Conservation (phyloP, 2,329 filamentous ascomycete species). For the Cordyceps militaris region DNA sequence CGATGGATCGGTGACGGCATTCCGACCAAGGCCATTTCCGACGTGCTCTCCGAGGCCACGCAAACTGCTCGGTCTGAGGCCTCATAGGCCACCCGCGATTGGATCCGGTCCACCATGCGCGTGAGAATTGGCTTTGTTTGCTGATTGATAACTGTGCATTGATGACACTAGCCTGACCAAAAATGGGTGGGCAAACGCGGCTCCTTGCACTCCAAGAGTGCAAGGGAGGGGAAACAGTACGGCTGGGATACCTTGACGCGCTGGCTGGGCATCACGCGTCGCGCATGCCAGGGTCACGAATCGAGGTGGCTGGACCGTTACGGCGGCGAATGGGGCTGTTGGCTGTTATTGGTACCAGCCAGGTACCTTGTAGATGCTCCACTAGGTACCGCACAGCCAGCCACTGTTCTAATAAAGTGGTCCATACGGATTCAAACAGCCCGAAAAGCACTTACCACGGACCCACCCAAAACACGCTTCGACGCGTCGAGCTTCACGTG, state of each 20-base stretch:
- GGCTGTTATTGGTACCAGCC: slow-evolving; percentile 14
- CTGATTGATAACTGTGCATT: slow-evolving; percentile 26
- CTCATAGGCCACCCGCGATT: slow-evolving; percentile 12
- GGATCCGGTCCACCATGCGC: slow-evolving; percentile 18
- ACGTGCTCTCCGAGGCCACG: slow-evolving; percentile 19
- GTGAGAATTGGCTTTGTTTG: slow-evolving; percentile 19
- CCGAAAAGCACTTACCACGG: background rate
- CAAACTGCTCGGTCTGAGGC: slow-evolving; percentile 9
- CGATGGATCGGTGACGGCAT: slow-evolving; percentile 6
- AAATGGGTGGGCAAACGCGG: slow-evolving; percentile 13
- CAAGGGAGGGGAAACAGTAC: background rate
- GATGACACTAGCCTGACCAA: slow-evolving; percentile 19
- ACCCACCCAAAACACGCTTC: slow-evolving; percentile 21
- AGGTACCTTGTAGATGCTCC: slow-evolving; percentile 12
- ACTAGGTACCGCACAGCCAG: slow-evolving; percentile 10
- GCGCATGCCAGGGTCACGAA: slow-evolving; percentile 5
- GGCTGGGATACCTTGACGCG: slow-evolving; percentile 18
- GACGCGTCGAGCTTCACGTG: slow-evolving; percentile 33
- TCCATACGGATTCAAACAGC: slow-evolving; percentile 14
- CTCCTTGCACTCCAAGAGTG: slow-evolving; percentile 14
- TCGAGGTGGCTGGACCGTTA: slow-evolving; percentile 16
- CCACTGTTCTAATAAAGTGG: slow-evolving; percentile 20
- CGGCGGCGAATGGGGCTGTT: background rate
- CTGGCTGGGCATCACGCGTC: slow-evolving; percentile 19
- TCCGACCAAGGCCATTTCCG: slow-evolving; percentile 12